Base-by-base conservation (phyloP, 805 yeast genomes). In the Isabelozyma gotoi region DNA sequence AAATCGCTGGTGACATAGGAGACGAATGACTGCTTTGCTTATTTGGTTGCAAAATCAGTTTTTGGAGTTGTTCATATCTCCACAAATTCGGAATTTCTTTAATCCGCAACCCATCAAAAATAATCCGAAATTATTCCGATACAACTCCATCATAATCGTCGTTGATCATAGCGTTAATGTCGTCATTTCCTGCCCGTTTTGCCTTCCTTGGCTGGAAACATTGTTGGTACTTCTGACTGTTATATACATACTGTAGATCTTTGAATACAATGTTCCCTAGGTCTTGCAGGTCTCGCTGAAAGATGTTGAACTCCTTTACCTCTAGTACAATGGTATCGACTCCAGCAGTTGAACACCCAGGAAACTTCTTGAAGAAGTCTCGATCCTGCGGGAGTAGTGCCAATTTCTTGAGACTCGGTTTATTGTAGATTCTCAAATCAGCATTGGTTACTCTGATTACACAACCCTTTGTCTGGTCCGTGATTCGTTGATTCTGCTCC, bases 401-500 rank as follows among this genome's bases (percentile, higher is more conserved):
- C 11, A 49, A 52, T 10, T 33, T 17, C 10, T 34, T 21, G 20
- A 51, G 42, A 21, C 47, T 53, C 21, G 14, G 19, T 18, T 34
- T 42, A 40, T 40, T 53, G 17, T 55, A 45, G 43, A 65, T 68
- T 34, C 50, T 49, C 17, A 64, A 56, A 17, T 53, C 50, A 7
- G 69, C 70, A n/a, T 52, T 32, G 2, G 50, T 56, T 17, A 73
- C 45, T 5, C 57, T 34, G 15, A 73, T 51, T 16, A 62, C 47
- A 21, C 56, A 48, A 32, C 67, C 56, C 18, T 45, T 36, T 0
- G 71, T 63, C 24, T 57, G 45, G 40, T 50, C 61, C 1, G 78
- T 71, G 31, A 73, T 55, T 18, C 76, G 48, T 37, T 63, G 63
- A 15, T 59, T 50, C 42, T 67, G 53, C 15, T 42, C 43, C 24